Evolutionary conservation across 2,329 filamentous ascomycete genomes (phyloP), one percentile per base, ranked within the genome.

Genomic region (Cercospora brassicicola): DNA sequence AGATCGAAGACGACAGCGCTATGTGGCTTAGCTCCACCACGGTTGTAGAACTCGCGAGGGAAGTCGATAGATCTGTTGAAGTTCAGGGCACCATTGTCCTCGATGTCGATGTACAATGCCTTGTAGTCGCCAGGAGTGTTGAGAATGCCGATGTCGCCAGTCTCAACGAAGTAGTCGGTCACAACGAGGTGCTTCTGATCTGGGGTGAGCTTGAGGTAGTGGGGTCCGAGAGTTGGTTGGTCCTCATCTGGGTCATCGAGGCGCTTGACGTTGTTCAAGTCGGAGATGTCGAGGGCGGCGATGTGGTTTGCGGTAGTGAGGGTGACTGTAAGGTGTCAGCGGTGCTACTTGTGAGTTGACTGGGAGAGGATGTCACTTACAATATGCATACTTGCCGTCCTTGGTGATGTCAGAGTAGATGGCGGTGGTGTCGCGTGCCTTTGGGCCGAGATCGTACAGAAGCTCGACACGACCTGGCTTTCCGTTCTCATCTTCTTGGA

Each of bases 101-200:
- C 77, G 67, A 89, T 83, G 67, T 89, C 87, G 71, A 89, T 86
- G 80, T 87, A 89, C 70, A 86, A 83, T 0, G 82, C 87, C 81
- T 88, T 88, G 82, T 84, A 89, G 75, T 89, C 87, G 20, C 82
- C 86, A 0, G 86, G 86, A 0, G 86, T 88, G 74, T 89, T 88
- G 73, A 89, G 82, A 2, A 42, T 42, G 15, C 36, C 85, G 66
- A 89, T 88, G 65, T 86, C 84, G 28, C 87, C 87, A 9, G 83
- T 86, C 78, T 89, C 87, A 2, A 90, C 86, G 73, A 89, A 89
- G 80, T 89, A 89, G 62, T 88, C 88, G n/a, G 85, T 88, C 13
- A 89, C 86, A 2, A 89, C 81, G 15, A 89, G 77, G 75, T 89
- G 86, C 81, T 88, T 88, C 81, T 89, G 86, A 71, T 89, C 87